These are phyloP conservation scores for Psilocybe cyanescens DNA, from an alignment of 768 basidiomycete genomes.

Conservation along the genomic window DNA sequence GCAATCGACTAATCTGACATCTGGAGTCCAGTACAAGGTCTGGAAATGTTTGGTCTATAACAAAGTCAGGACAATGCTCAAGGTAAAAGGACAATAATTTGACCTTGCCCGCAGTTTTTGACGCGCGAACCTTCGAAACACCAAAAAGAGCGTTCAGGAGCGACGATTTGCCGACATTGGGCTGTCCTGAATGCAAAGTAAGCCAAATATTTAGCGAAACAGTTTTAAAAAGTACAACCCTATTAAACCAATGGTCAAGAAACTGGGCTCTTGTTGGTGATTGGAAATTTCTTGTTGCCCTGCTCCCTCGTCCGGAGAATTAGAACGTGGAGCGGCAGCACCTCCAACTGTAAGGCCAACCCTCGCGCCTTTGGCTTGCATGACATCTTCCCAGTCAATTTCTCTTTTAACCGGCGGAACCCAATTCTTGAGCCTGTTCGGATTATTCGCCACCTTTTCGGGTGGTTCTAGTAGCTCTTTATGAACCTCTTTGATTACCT, in stretches of 20 bases:
- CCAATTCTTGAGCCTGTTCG: constrained; percentile 61
- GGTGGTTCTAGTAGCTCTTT: constrained; percentile 71
- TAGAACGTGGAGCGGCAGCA: constrained; percentile 35
- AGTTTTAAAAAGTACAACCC: constrained; percentile 41
- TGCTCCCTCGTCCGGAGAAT: constrained; percentile 28
- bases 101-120: constrained; percentile 87
- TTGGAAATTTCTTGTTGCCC: constrained; percentile 18
- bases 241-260: constrained; percentile 82
- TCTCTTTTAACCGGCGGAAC: constrained; percentile 60
- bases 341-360: constrained; percentile 51
- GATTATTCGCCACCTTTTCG: constrained; percentile 49
- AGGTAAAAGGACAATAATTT: background rate
- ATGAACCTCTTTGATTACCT: constrained; percentile 69
- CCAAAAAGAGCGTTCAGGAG: constrained; percentile 92
- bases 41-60: constrained; percentile 93
- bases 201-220: background rate
- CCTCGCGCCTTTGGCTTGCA: constrained; percentile 45
- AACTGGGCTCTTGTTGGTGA: constrained; percentile 48
- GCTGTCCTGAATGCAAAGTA: constrained; percentile 64
- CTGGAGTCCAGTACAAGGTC: constrained; percentile 86
- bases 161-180: constrained; percentile 95
- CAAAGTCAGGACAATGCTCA: background rate
- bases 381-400: constrained; percentile 77
- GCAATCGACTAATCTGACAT: constrained; percentile 92
- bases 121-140: constrained; percentile 74